phyloP scores from a whole-genome alignment of 176 grass and related monocot species.

The Stipa capillata region DNA sequence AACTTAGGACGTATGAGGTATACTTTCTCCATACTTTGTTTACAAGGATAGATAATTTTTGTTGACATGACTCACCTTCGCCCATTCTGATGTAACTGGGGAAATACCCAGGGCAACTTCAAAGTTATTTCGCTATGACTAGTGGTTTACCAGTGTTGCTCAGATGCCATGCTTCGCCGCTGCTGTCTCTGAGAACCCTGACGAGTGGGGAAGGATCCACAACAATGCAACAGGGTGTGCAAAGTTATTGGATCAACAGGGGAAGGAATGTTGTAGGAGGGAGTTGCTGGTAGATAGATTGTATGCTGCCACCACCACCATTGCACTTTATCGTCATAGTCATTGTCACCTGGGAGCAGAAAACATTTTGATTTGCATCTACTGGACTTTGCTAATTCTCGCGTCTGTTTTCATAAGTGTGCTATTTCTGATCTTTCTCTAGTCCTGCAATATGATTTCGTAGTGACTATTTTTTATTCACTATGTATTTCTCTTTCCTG shows the following conservation, averaged over 20 bases:
- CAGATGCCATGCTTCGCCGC: not conserved
- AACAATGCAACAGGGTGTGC: not conserved
- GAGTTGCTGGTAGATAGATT: not conserved
- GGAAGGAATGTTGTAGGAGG: not conserved
- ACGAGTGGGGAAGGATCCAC: not conserved
- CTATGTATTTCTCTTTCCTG: not conserved
- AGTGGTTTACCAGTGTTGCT: not conserved
- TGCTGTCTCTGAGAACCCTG: not conserved
- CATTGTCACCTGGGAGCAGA: not conserved
- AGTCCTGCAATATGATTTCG: not conserved
- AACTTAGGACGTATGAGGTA: not conserved
- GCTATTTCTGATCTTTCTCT: not conserved
- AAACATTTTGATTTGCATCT: not conserved
- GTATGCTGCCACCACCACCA: not conserved
- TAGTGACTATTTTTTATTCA: not conserved
- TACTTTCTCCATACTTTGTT: not conserved
- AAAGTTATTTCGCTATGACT: not conserved
- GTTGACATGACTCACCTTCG: not conserved
- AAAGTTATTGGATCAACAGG: not conserved
- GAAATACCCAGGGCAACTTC: not conserved
- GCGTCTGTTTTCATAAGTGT: not conserved
- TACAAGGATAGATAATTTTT: not conserved
- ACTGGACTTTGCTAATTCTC: not conserved
- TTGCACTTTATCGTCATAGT: not conserved
- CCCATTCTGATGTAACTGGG: not conserved